Percentiles rank a stretch among this genome's conserved stretches.
These are phyloP conservation scores for Fusarium phyllophilum DNA, from an alignment of 2,329 filamentous ascomycete genomes.

Conservation along the genomic window DNA sequence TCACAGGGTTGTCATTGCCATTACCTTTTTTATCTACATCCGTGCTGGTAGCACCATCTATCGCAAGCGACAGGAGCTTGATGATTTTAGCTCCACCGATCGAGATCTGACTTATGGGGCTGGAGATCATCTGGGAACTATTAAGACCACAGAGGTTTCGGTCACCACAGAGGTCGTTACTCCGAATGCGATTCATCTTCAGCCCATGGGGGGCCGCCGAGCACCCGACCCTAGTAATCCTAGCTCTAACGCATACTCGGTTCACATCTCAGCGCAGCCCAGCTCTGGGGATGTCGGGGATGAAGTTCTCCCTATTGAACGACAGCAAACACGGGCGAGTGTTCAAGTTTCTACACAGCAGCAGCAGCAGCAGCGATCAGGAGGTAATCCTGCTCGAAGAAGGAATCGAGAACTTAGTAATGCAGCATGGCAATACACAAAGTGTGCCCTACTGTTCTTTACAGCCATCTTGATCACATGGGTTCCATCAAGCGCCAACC, in stretches of 20 bases:
- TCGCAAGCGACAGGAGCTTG: slow-evolving; percentile 71
- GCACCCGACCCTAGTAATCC: slow-evolving; percentile 24
- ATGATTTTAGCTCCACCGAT: slow-evolving; percentile 62
- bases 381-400: slow-evolving; percentile 46
- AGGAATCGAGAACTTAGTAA: slow-evolving; percentile 65
- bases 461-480: slow-evolving; percentile 76
- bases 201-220: slow-evolving; percentile 34
- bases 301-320: slow-evolving; percentile 42
- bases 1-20: slow-evolving; percentile 66
- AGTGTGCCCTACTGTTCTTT: slow-evolving; percentile 77
- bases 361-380: slow-evolving; percentile 28
- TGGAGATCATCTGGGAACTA: slow-evolving; percentile 57
- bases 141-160: slow-evolving; percentile 72
- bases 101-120: slow-evolving; percentile 53
- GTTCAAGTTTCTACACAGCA: slow-evolving; percentile 22
- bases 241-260: slow-evolving; percentile 54
- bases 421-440: slow-evolving; percentile 75
- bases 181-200: slow-evolving; percentile 38
- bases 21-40: slow-evolving; percentile 73
- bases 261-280: slow-evolving; percentile 58
- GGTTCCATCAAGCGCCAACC: slow-evolving; percentile 81
- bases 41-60: slow-evolving; percentile 75
- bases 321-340: slow-evolving; percentile 19
- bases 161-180: slow-evolving; percentile 63
- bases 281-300: slow-evolving; percentile 38